Percentiles rank a stretch among this genome's conserved stretches.
Conservation (phyloP, 352 stramenopile species). For the Globisporangium nodosum region DNA sequence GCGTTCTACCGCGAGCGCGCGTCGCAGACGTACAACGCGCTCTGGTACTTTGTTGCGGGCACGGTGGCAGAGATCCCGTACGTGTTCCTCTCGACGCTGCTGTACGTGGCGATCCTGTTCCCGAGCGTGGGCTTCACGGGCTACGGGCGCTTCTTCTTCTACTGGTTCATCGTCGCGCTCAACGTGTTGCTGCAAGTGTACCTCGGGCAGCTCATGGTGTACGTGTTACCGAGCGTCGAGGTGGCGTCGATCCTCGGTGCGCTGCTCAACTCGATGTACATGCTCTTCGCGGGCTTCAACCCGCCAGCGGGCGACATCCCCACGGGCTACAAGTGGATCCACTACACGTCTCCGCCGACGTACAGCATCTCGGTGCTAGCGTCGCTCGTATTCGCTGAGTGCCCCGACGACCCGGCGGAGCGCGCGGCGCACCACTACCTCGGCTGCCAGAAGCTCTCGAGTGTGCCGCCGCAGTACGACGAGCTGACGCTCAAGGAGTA, state of each 20-base stretch:
- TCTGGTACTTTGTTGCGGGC: slow-evolving; percentile 76
- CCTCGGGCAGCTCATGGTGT: slow-evolving; percentile 43
- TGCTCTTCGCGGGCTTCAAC: slow-evolving; percentile 49
- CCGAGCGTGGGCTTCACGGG: slow-evolving; percentile 41
- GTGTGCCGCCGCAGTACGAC: slow-evolving; percentile 20
- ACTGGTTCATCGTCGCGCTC: slow-evolving; percentile 38
- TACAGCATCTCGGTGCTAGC: slow-evolving; percentile 38
- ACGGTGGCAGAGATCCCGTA: slow-evolving; percentile 79
- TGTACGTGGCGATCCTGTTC: slow-evolving; percentile 36
- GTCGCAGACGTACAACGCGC: slow-evolving; percentile 85
- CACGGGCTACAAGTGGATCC: slow-evolving; percentile 46
- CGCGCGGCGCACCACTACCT: slow-evolving; percentile 13
- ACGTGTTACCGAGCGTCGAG: slow-evolving; percentile 34
- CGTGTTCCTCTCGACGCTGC: slow-evolving; percentile 25
- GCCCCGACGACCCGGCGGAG: slow-evolving; percentile 13
- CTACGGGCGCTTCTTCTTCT: slow-evolving; percentile 27
- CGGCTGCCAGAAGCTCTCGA: slow-evolving; percentile 22
- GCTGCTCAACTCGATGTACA: slow-evolving; percentile 52
- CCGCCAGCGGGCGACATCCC: slow-evolving; percentile 36
- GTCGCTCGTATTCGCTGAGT: slow-evolving; percentile 34
- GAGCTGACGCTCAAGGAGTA: slow-evolving; percentile 38
- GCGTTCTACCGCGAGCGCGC: slow-evolving; percentile 92
- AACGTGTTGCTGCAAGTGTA: slow-evolving; percentile 47
- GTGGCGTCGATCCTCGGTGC: slow-evolving; percentile 38
- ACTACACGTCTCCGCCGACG: slow-evolving; percentile 43